Conservation (phyloP, 352 stramenopile species). For the Pythium brassicae region DNA sequence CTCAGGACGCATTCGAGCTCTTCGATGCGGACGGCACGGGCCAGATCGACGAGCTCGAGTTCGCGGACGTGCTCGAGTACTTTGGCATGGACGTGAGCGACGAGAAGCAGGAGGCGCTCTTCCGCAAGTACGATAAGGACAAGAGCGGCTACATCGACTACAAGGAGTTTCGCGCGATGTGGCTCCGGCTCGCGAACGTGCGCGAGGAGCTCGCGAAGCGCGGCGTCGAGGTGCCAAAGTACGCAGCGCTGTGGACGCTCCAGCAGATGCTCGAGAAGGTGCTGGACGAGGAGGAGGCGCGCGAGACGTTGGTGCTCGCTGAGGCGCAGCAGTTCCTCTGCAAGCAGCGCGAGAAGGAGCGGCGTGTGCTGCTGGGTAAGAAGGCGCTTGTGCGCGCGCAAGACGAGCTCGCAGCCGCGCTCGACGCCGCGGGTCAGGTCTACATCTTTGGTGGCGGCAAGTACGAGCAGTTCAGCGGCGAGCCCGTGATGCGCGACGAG, state of each 20-base stretch:
- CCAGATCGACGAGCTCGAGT: constrained; percentile 92
- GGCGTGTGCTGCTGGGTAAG: constrained; percentile 28
- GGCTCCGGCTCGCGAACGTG: constrained; percentile 78
- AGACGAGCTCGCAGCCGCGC: constrained; percentile 75
- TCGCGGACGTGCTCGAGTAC: constrained; percentile 93
- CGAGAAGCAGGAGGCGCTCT: constrained; percentile 88
- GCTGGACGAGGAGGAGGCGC: constrained; percentile 88
- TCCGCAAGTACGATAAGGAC: constrained; percentile 92
- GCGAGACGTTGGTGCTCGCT: constrained; percentile 71
- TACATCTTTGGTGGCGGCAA: constrained; percentile 90
- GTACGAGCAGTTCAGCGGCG: constrained; percentile 77
- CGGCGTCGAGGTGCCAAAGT: constrained; percentile 86
- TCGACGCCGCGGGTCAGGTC: constrained; percentile 91
- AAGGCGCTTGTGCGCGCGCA: constrained; percentile 67
- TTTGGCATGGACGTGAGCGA: constrained; percentile 87
- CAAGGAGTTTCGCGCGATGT: constrained; percentile 92
- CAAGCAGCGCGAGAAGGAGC: constrained; percentile 74
- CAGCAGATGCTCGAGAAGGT: constrained; percentile 83
- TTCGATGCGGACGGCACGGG: constrained; percentile 89
- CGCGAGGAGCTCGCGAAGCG: constrained; percentile 82
- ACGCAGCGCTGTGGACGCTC: constrained; percentile 73
- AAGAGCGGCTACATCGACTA: constrained; percentile 92
- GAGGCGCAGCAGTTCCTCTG: constrained; percentile 72
- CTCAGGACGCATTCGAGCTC: constrained; percentile 89
- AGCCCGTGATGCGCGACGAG: constrained; percentile 43